Evolutionary conservation across 148 eudicot species (phyloP).

Genomic region (Nepenthes mirabilis): DNA sequence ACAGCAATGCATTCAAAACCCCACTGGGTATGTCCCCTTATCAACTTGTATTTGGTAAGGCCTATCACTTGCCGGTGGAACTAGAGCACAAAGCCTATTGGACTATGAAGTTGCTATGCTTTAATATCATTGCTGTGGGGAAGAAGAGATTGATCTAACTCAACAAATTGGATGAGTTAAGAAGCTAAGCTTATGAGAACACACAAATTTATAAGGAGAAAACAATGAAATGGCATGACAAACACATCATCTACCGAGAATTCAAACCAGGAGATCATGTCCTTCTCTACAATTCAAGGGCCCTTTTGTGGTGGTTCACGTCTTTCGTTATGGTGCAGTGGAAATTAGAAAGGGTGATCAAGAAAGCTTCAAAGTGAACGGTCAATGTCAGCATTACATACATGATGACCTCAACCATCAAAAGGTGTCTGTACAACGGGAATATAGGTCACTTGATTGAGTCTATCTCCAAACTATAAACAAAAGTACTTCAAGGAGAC

Average conservation of each 20-base stretch:
- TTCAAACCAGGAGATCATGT: neutral
- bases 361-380: too few relatives aligned
- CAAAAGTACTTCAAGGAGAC: too few relatives aligned
- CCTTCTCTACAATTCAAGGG: too few relatives aligned
- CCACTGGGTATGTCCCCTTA: neutral
- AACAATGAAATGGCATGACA: slow-evolving; percentile 6
- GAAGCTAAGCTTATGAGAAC: slow-evolving; percentile 6
- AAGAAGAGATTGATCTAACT: neutral
- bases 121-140: neutral
- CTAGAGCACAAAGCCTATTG: slow-evolving; percentile 7
- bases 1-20: neutral
- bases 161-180: slow-evolving; percentile 4
- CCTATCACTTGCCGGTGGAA: slow-evolving; percentile 5
- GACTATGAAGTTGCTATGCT: neutral
- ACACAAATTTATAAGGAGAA: slow-evolving; percentile 5
- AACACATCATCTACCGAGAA: neutral
- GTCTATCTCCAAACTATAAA: too few relatives aligned
- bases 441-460: too few relatives aligned
- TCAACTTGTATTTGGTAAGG: neutral
- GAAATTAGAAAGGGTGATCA: too few relatives aligned
- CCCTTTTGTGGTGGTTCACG: too few relatives aligned
- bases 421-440: too few relatives aligned
- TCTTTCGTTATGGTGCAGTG: too few relatives aligned
- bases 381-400: too few relatives aligned
- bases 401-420: too few relatives aligned